These are phyloP conservation scores for Hirschfeldia incana DNA, from an alignment of 345 rosid species.

Conservation along the genomic window DNA sequence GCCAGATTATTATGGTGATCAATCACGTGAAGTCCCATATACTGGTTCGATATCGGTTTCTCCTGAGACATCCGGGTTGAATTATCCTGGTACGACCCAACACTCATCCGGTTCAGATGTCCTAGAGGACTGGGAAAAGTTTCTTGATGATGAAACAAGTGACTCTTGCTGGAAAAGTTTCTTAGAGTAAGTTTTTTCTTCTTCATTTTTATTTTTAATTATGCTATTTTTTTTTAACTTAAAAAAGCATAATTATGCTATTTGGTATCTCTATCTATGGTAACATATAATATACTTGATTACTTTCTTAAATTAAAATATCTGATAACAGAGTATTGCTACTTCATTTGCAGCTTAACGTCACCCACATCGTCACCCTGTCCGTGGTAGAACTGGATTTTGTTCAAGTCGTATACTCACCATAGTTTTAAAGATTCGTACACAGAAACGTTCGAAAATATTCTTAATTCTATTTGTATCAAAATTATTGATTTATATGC, in stretches of 20 bases:
- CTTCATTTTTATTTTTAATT: background rate
- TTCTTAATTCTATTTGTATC: constrained; percentile 1
- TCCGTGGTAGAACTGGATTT: constrained; percentile 45
- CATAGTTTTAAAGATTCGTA: constrained; percentile 4
- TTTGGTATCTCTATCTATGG: background rate
- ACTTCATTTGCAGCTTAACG: constrained; percentile 45
- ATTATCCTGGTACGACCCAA: constrained; percentile 29
- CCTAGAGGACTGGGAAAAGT: constrained; percentile 61
- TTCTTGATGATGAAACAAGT: constrained; percentile 57
- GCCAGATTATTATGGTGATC: constrained; percentile 13
- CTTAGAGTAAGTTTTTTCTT: constrained; percentile 47
- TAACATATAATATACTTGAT: background rate
- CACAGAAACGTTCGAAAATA: background rate
- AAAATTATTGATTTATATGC: constrained; percentile 6
- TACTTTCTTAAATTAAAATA: background rate
- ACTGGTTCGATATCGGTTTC: constrained; percentile 40
- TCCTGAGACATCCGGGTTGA: constrained; percentile 30
- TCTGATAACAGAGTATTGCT: constrained; percentile 4
- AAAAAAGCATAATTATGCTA: background rate
- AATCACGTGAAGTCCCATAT: constrained; percentile 30
- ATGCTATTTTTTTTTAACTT: background rate
- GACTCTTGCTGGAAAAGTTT: constrained; percentile 70
- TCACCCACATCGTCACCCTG: constrained; percentile 38
- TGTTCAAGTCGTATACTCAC: background rate
- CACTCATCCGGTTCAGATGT: constrained; percentile 27